Percentiles rank a stretch among this genome's conserved stretches.
phyloP scores from a whole-genome alignment of 257 asterid genomes.

The Primulina eburnea region DNA sequence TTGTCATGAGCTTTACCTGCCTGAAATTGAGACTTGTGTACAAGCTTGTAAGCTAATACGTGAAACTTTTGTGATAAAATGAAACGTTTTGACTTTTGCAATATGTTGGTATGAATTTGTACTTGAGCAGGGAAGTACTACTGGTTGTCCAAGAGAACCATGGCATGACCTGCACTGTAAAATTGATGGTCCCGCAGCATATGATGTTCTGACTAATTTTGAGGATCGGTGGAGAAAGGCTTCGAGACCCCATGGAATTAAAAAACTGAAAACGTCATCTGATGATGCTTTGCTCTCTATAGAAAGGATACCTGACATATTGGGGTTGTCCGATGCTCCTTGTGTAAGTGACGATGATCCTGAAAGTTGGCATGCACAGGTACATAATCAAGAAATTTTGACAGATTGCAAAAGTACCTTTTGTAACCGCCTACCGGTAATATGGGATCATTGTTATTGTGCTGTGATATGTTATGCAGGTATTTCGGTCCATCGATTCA shows the following conservation, averaged over 20 bases:
- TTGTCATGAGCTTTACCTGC: not conserved
- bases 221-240: slow-evolving; percentile 97
- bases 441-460: slow-evolving; percentile 16
- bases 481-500: slow-evolving; percentile 96
- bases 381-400: slow-evolving; percentile 18
- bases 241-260: slow-evolving; percentile 81
- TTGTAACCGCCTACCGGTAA: not conserved
- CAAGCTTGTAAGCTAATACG: not conserved
- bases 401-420: slow-evolving; percentile 7
- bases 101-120: slow-evolving; percentile 6
- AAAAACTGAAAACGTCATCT: slow-evolving; percentile 68
- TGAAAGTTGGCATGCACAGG: slow-evolving; percentile 97
- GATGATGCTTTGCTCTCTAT: slow-evolving; percentile 88
- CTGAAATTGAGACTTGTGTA: not conserved
- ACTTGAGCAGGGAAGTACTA: slow-evolving; percentile 55
- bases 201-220: slow-evolving; percentile 81
- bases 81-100: slow-evolving; percentile 4
- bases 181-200: slow-evolving; percentile 98
- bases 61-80: not conserved
- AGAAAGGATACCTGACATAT: slow-evolving; percentile 86
- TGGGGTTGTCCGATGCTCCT: slow-evolving; percentile 72
- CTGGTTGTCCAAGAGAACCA: slow-evolving; percentile 97
- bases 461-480: slow-evolving; percentile 35
- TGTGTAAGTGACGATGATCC: slow-evolving; percentile 61
- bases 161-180: slow-evolving; percentile 98